Percentiles rank a stretch among this genome's conserved stretches.
phyloP scores from a whole-genome alignment of 331 rosid genomes.

The Stylosanthes scabra region DNA sequence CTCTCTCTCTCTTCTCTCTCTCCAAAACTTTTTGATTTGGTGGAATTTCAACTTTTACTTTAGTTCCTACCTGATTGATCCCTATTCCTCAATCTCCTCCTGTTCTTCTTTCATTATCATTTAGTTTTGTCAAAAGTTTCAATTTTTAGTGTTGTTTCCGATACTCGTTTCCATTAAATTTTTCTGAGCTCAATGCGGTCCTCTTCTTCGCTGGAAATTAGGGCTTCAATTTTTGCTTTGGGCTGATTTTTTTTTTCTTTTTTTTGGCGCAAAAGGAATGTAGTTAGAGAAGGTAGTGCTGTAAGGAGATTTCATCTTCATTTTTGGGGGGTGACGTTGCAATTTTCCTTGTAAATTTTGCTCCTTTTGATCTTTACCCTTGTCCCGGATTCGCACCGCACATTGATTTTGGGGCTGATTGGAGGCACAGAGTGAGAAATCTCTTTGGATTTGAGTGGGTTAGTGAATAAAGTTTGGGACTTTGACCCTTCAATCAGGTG shows the following conservation, averaged over 20 bases:
- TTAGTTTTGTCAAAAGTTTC: neutral
- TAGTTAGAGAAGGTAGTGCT: slow-evolving; percentile 37
- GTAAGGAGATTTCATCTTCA: slow-evolving; percentile 30
- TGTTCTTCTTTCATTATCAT: neutral
- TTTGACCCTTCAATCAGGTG: slow-evolving; percentile 24
- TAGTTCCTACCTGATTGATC: slow-evolving; percentile 45
- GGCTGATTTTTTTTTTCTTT: slow-evolving; percentile 44
- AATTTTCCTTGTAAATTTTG: slow-evolving; percentile 30
- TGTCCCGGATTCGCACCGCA: slow-evolving; percentile 33
- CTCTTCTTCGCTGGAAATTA: slow-evolving; percentile 43
- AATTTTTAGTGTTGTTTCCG: neutral
- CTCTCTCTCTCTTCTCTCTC: slow-evolving; percentile 33
- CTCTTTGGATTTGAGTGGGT: slow-evolving; percentile 43
- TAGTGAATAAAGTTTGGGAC: slow-evolving; percentile 37
- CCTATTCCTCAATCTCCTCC: slow-evolving; percentile 35
- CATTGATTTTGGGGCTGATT: slow-evolving; percentile 27
- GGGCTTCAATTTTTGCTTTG: slow-evolving; percentile 52
- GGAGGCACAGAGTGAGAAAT: slow-evolving; percentile 40
- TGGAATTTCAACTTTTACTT: slow-evolving; percentile 32
- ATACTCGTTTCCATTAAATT: slow-evolving; percentile 25
- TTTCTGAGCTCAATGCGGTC: slow-evolving; percentile 54
- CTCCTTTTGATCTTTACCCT: slow-evolving; percentile 27
- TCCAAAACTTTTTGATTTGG: slow-evolving; percentile 36
- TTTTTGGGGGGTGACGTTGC: slow-evolving; percentile 38
- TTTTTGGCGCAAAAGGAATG: slow-evolving; percentile 31